Conservation (phyloP, 2,329 filamentous ascomycete genomes). For the Apiospora aurea region DNA sequence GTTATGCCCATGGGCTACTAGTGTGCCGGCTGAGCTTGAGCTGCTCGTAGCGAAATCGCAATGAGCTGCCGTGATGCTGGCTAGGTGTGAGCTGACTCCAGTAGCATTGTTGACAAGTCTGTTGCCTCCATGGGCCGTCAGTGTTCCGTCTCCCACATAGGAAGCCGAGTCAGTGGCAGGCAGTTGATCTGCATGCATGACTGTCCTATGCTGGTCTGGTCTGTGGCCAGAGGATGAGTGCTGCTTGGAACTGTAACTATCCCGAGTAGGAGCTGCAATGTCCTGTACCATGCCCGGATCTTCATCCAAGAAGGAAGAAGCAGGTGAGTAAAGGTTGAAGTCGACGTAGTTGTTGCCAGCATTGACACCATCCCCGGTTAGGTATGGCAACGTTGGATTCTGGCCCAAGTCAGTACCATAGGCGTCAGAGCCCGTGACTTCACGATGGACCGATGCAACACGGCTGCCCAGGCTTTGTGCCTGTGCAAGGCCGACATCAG, state of each 20-base stretch:
- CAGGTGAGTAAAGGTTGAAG: slow-evolving; percentile 63
- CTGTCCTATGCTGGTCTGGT: not conserved
- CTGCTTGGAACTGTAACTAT: not conserved
- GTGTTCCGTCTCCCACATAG: not conserved
- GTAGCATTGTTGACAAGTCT: slow-evolving; percentile 1
- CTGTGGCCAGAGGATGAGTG: not conserved
- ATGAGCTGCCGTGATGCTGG: not conserved
- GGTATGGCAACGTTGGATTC: slow-evolving; percentile 48
- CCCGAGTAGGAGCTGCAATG: slow-evolving; percentile 29
- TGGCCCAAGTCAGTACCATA: slow-evolving; percentile 17
- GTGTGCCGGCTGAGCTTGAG: not conserved
- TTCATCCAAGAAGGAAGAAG: slow-evolving; percentile 54
- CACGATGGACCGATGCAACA: not conserved
- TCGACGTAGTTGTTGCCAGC: slow-evolving; percentile 57
- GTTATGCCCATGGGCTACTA: not conserved
- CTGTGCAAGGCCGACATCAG: not conserved
- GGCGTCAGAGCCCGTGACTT: not conserved
- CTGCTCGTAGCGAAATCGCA: not conserved
- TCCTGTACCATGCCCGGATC: slow-evolving; percentile 46
- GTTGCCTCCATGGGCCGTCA: not conserved
- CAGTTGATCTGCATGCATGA: not conserved
- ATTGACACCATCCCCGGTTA: slow-evolving; percentile 42
- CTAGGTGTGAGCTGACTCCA: not conserved
- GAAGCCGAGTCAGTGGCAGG: not conserved
- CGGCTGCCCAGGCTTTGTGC: not conserved